Conservation (phyloP, 2,329 filamentous ascomycete genomes). For the Fusarium sp. region DNA sequence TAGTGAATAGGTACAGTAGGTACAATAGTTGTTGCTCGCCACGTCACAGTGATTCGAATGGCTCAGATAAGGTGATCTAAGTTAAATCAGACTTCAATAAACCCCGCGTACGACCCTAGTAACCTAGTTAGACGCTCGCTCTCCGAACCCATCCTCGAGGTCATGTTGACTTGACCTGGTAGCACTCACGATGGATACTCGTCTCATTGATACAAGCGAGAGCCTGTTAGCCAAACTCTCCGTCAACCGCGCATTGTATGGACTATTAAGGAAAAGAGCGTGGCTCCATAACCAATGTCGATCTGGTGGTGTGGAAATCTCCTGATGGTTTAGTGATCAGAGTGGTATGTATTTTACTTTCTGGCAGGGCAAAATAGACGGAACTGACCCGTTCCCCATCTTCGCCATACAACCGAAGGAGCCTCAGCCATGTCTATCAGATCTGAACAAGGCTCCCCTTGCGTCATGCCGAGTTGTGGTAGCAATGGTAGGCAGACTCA, state of each 20-base stretch:
- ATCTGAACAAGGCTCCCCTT: slow-evolving; percentile 33
- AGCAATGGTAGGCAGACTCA: slow-evolving; percentile 27
- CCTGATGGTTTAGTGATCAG: slow-evolving; percentile 1
- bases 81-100: slow-evolving; percentile 15
- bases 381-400: slow-evolving; percentile 33
- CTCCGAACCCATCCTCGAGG: not conserved
- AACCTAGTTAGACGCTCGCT: not conserved
- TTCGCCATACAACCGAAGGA: slow-evolving; percentile 9
- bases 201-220: slow-evolving; percentile 13
- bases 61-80: slow-evolving; percentile 12
- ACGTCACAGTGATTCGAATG: slow-evolving; percentile 32
- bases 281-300: slow-evolving; percentile 30
- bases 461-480: slow-evolving; percentile 32
- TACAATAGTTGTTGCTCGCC: slow-evolving; percentile 4
- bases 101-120: slow-evolving; percentile 3
- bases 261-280: not conserved
- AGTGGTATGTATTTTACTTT: not conserved
- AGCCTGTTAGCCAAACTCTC: slow-evolving; percentile 2
- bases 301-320: slow-evolving; percentile 29
- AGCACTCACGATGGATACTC: slow-evolving; percentile 13
- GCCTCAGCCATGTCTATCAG: slow-evolving; percentile 6
- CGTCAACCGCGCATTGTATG: not conserved
- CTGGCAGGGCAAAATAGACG: slow-evolving; percentile 28
- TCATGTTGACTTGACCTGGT: not conserved
- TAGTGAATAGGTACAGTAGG: not conserved